Base-by-base conservation (phyloP, 2,329 filamentous ascomycete species). In the Cadophora sp. region DNA sequence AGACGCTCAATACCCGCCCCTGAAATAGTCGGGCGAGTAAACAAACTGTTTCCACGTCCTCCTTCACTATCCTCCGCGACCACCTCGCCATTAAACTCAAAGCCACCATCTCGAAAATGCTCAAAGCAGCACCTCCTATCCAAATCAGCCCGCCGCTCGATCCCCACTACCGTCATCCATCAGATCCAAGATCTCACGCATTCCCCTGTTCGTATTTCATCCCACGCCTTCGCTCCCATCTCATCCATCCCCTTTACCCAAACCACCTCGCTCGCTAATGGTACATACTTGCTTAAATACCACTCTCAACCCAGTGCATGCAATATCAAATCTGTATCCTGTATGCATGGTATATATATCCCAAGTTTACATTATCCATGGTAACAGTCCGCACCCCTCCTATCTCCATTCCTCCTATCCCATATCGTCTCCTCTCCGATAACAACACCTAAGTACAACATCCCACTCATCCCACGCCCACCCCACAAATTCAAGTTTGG, bases 301-400 rank as follows among this genome's bases (percentile, higher is more conserved):
- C 59, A 16, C 40, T 16, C 34, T 19, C 59, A 22, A 16, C 37
- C 59, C 24, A 29, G 16, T 34, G 43, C 27, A 3, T 40, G 24
- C 40, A 58, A 58, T 37, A 40, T 58, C 37, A 37, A 56, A 5
- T n/a, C 51, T 31, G 51, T 27, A 34, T 19, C 5, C 16, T 16
- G 14, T 43, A 43, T 43, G 40, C 40, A 43, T 43, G 40, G 11
- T 48, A 22, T 6, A n/a, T 26, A 31, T 55, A n/a, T 55, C 34
- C 56, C 31, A 59, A 22, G 19, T 16, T 26, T 59, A 14, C 22
- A 27, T 14, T 40, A 26, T 43, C 56, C 31, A 27, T 40, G 56
- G 56, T 59, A 59, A 59, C 56, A 26, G 31, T 59, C 56, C 43
- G 56, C 31, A 37, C 12, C 22, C 55, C 29, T 26, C n/a, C 29